Evolutionary conservation across 2,329 filamentous ascomycete genomes (phyloP).

Genomic region (Penicillium occitanis): DNA sequence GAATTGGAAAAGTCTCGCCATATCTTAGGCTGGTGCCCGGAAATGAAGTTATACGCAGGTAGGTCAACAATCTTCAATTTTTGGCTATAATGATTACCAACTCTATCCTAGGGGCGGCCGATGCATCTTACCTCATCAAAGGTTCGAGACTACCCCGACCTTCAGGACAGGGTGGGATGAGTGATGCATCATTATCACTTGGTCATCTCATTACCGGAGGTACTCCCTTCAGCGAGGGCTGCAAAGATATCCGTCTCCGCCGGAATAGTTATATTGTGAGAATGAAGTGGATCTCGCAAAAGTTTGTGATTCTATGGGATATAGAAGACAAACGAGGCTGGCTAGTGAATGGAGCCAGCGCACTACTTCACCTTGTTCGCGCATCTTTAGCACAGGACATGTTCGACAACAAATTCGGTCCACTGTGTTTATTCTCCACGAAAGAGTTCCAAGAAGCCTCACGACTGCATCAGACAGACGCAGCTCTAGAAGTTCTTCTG

Average conservation of each 20-base stretch:
- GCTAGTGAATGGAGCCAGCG: slow-evolving; percentile 39
- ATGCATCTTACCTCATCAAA: slow-evolving; percentile 25
- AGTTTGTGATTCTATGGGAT: slow-evolving; percentile 30
- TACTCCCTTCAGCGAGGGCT: slow-evolving; percentile 26
- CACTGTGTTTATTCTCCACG: slow-evolving; percentile 11
- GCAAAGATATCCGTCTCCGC: slow-evolving; percentile 27
- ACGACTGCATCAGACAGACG: slow-evolving; percentile 9
- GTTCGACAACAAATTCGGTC: slow-evolving; percentile 10
- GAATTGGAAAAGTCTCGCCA: slow-evolving; percentile 28
- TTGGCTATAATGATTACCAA: slow-evolving; percentile 20
- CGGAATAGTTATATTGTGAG: slow-evolving; percentile 28
- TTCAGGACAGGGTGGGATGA: slow-evolving; percentile 25
- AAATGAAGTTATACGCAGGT: slow-evolving; percentile 25
- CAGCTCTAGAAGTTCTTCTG: slow-evolving; percentile 22
- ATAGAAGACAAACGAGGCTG: slow-evolving; percentile 33
- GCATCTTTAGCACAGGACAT: slow-evolving; percentile 28
- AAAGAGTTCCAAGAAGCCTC: slow-evolving; percentile 20
- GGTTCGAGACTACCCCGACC: slow-evolving; percentile 24
- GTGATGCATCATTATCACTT: slow-evolving; percentile 27
- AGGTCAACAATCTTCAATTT: background rate
- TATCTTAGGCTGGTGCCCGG: slow-evolving; percentile 37
- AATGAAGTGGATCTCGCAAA: slow-evolving; percentile 32
- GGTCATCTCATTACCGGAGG: slow-evolving; percentile 29
- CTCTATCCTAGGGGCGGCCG: slow-evolving; percentile 23
- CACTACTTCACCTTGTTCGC: slow-evolving; percentile 40